Conservation (phyloP, 495 filamentous ascomycete genomes). For the Cryomyces antarcticus region DNA sequence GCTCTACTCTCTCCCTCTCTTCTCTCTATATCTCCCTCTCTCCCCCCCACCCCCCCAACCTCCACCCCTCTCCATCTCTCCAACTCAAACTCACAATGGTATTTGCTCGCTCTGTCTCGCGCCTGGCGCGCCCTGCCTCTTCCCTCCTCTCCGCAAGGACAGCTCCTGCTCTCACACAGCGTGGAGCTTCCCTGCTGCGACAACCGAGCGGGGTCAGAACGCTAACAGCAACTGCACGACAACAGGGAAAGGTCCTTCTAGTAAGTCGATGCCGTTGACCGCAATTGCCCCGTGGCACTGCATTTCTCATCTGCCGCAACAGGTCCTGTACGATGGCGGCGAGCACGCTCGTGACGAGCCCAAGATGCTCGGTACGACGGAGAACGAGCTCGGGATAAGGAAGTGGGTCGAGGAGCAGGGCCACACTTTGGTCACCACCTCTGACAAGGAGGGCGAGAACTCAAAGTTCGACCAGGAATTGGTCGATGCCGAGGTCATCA, state of each 20-base stretch:
- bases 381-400: conserved; percentile 92
- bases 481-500: conserved; percentile 93
- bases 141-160: conserved; percentile 28
- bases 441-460: conserved; percentile 87
- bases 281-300: too few species aligned
- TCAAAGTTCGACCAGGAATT: conserved; percentile 89
- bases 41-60: too few species aligned
- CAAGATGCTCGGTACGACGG: conserved; percentile 74
- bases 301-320: background rate
- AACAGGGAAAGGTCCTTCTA: conserved; percentile 55
- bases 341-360: conserved; percentile 60
- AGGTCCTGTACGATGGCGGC: conserved; percentile 29
- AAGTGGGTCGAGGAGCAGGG: conserved; percentile 94
- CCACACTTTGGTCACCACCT: conserved; percentile 90
- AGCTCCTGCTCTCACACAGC: conserved; percentile 16
- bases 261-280: too few species aligned
- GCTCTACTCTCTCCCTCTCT: too few species aligned
- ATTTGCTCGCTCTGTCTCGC: conserved; percentile 41
- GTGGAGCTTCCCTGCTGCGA: conserved; percentile 16
- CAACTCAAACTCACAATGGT: conserved; percentile 49
- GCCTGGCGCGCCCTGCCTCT: conserved; percentile 37
- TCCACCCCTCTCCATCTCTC: too few species aligned
- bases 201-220: conserved; percentile 21
- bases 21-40: too few species aligned
- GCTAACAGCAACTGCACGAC: conserved; percentile 35